Evolutionary conservation across 352 stramenopile species (phyloP).

Genomic region (Blastocystis sp.): DNA sequence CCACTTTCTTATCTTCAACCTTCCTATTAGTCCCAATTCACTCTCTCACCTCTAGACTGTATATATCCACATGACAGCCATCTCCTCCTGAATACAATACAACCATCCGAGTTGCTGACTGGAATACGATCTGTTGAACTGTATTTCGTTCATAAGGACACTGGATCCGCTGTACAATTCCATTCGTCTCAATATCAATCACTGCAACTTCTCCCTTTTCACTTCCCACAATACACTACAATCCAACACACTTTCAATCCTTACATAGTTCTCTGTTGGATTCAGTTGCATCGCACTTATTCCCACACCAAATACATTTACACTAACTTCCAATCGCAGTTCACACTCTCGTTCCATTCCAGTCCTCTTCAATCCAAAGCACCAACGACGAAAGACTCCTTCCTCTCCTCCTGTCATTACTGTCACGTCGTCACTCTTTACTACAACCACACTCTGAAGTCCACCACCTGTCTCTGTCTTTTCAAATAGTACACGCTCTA

Average conservation of each 20-base stretch:
- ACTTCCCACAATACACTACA: conserved; percentile 7
- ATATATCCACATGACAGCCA: background rate
- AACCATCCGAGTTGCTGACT: background rate
- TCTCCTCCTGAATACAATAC: background rate
- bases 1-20: background rate
- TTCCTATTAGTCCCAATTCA: too few relatives aligned
- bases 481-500: conserved; percentile 40
- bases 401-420: conserved; percentile 52
- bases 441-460: background rate
- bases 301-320: conserved; percentile 24
- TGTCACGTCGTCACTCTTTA: conserved; percentile 18
- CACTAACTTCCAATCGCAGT: background rate
- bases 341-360: background rate
- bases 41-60: background rate
- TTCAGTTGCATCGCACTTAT: background rate
- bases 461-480: background rate
- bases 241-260: background rate
- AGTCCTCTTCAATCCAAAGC: conserved; percentile 4
- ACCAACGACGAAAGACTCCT: background rate
- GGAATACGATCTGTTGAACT: background rate
- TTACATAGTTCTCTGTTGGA: conserved; percentile 42
- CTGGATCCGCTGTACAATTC: conserved; percentile 20
- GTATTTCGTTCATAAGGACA: background rate
- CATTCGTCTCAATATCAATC: conserved; percentile 23
- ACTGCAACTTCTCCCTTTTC: conserved; percentile 42